Conservation (phyloP, 805 yeast genomes). For the Candida boleticola region DNA sequence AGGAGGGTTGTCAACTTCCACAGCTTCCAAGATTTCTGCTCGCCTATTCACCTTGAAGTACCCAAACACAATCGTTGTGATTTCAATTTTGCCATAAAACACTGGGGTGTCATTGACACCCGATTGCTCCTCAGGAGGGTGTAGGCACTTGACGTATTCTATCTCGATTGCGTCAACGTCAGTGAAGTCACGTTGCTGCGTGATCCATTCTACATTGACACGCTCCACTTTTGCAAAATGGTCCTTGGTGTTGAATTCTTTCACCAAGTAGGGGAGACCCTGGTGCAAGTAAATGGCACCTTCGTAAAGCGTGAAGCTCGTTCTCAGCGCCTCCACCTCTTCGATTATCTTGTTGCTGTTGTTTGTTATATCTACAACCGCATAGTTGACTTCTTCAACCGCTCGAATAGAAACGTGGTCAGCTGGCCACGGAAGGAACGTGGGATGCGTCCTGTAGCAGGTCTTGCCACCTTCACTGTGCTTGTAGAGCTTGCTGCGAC, state of each 20-base stretch:
- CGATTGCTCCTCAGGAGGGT: conserved; percentile 32
- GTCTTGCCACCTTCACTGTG: conserved; percentile 22
- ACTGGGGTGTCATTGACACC: conserved; percentile 49
- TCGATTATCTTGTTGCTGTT: conserved; percentile 77
- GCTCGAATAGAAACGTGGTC: conserved; percentile 76
- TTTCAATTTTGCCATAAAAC: conserved; percentile 71
- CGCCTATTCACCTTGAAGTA: conserved; percentile 81
- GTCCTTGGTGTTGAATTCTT: conserved; percentile 79
- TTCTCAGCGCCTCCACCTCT: conserved; percentile 83
- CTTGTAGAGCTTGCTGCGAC: conserved; percentile 35
- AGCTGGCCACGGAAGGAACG: conserved; percentile 81
- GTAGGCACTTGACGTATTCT: conserved; percentile 58
- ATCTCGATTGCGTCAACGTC: conserved; percentile 86
- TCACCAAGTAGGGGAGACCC: conserved; percentile 84
- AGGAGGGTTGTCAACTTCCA: conserved; percentile 90
- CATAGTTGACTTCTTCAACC: conserved; percentile 75
- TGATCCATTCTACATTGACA: conserved; percentile 92
- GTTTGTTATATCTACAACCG: conserved; percentile 87
- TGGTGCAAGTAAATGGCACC: conserved; percentile 95
- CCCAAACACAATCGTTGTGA: conserved; percentile 83
- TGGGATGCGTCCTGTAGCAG: conserved; percentile 30
- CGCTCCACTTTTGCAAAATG: conserved; percentile 80
- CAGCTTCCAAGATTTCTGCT: conserved; percentile 84
- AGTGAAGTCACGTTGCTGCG: conserved; percentile 87
- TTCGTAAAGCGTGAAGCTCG: conserved; percentile 82